Base-by-base conservation (phyloP, 2,329 filamentous ascomycete genomes). In the Teratosphaeria zuluensis region DNA sequence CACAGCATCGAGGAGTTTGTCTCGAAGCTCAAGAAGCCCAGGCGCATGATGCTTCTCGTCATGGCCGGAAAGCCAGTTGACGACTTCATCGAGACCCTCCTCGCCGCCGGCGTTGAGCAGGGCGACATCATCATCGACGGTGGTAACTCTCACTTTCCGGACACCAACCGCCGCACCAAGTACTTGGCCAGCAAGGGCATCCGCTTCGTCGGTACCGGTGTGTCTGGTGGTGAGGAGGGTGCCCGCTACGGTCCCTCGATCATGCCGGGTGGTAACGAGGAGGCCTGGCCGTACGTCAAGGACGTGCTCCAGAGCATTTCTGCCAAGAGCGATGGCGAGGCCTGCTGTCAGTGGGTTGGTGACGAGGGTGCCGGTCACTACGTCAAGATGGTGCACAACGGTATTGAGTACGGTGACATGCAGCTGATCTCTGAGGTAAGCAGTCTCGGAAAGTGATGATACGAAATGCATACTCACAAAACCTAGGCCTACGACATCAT, bases 311-410 rank as follows among this genome's bases (percentile, higher is more conserved):
- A 99, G 82, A 85, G 85, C 81, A 96, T 99, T 75, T 84, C 94
- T 65, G 94, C 94, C 77, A 97, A 99, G 86, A 95, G 89, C 77
- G 92, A 96, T 73, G 87, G 87, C 72, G 94, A 99, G 84, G 81
- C 94, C 66, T 99, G 94, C 86, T 99, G 94, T 75, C 94, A 99
- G 80, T 99, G 94, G 94, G 94, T 99, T 71, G 94, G 94, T 81
- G 94, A 97, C 80, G 91, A 97, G 78, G 94, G 94, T 85, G 90
- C 94, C 80, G 94, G 94, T 71, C 94, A 99, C 87, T 99, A 96
- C 84, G 92, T 99, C 83, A 99, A 99, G 89, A 99, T 99, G 94
- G 94, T 99, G 65, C 94, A 99, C 88, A 99, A 99, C 81, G 94
- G 94, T 84, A 99, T 99, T 72, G 94, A 99, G 82, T 99, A 99